Evolutionary conservation across 2,329 filamentous ascomycete genomes (phyloP).

Genomic region (Xylaria sp.): DNA sequence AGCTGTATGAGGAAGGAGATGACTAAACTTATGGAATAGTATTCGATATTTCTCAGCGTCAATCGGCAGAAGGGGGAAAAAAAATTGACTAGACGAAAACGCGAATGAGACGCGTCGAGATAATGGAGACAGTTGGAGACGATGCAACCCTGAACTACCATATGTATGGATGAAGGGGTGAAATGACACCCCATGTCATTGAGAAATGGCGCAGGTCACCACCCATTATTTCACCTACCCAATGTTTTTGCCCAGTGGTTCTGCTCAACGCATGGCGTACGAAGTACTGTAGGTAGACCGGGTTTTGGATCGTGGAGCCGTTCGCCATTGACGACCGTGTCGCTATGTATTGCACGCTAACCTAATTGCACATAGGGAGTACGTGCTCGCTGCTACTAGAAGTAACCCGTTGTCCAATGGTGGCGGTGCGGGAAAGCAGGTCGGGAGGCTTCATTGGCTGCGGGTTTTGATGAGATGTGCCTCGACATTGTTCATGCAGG

Average conservation of each 20-base stretch:
- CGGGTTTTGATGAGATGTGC: slow-evolving; percentile 39
- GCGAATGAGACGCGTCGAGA: slow-evolving; percentile 25
- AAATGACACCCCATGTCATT: too few relatives aligned
- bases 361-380: not conserved
- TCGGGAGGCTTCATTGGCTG: slow-evolving; percentile 34
- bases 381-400: slow-evolving; percentile 5
- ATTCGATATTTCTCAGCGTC: not conserved
- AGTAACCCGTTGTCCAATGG: slow-evolving; percentile 23
- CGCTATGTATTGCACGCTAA: not conserved
- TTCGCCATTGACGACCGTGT: slow-evolving; percentile 34
- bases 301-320: not conserved
- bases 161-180: too few relatives aligned
- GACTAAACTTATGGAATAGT: slow-evolving; percentile 2
- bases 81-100: slow-evolving; percentile 12
- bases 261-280: not conserved
- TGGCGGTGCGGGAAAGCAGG: slow-evolving; percentile 17
- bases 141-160: not conserved
- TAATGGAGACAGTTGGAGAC: slow-evolving; percentile 21
- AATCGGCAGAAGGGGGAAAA: not conserved
- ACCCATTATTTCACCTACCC: not conserved
- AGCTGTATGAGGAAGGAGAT: too few relatives aligned
- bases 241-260: not conserved
- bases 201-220: slow-evolving; percentile 6
- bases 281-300: not conserved
- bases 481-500: slow-evolving; percentile 38